phyloP scores from a whole-genome alignment of 352 stramenopile genomes.

The Globisporangium spinosum region DNA sequence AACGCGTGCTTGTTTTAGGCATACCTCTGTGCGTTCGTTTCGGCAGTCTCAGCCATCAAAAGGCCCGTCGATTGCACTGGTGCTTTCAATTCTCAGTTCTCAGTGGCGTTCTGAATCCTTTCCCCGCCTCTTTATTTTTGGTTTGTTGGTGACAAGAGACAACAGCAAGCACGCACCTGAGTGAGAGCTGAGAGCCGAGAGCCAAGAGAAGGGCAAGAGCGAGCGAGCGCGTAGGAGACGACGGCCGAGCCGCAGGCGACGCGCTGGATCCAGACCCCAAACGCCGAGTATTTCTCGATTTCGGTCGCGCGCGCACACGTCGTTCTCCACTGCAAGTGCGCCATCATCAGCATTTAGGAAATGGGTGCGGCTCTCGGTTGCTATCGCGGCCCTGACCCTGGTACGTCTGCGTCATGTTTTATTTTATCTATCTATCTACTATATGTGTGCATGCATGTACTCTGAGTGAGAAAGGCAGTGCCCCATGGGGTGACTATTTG shows the following conservation, averaged over 20 bases:
- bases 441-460: too few species aligned
- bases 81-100: background rate
- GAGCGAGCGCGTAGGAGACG: background rate
- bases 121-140: constrained; percentile 11
- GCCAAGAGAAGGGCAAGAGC: background rate
- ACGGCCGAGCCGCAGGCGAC: background rate
- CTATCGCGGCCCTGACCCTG: constrained; percentile 28
- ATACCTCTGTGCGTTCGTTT: background rate
- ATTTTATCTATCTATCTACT: background rate
- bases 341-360: background rate
- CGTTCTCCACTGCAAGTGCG: background rate
- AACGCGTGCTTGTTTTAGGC: background rate
- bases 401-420: constrained; percentile 3
- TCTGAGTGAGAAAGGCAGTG: background rate
- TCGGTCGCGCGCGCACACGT: background rate
- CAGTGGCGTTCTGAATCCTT: constrained; percentile 14
- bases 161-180: background rate
- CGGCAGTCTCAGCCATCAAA: background rate
- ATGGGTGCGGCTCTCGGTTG: constrained; percentile 67
- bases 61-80: background rate
- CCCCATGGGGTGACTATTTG: background rate
- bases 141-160: constrained; percentile 3
- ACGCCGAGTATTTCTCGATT: constrained; percentile 4
- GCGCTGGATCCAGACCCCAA: background rate
- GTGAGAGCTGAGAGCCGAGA: background rate